A percentile compares a stretch with the other conserved stretches of the same genome.
phyloP scores from a whole-genome alignment of 768 basidiomycete species.

The Termitomyces sp. region DNA sequence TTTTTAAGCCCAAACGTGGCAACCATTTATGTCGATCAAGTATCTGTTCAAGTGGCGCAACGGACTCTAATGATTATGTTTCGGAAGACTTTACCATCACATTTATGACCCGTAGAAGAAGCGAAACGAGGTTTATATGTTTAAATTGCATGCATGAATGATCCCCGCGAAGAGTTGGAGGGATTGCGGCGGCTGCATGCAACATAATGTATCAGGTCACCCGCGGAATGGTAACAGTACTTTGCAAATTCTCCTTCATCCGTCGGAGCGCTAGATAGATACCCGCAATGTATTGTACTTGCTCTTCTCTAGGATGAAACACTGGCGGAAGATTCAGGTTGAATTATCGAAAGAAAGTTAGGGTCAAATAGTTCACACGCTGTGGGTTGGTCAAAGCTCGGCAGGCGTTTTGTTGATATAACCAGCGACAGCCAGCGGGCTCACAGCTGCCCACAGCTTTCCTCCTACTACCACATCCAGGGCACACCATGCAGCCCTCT shows the following conservation, averaged over 20 bases:
- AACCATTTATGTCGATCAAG: no score
- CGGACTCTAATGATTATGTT: neutral
- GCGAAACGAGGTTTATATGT: neutral
- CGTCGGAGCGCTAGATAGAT: neutral
- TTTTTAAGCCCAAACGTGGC: neutral
- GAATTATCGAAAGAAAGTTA: neutral
- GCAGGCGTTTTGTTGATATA: slow-evolving; percentile 4
- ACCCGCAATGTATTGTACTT: neutral
- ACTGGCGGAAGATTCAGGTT: neutral
- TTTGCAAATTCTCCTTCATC: neutral
- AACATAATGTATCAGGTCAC: neutral
- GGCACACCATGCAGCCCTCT: slow-evolving; percentile 15
- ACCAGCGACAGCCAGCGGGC: slow-evolving; percentile 2
- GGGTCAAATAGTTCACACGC: slow-evolving; percentile 8
- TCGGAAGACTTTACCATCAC: neutral
- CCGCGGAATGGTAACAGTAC: neutral
- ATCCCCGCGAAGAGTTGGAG: neutral
- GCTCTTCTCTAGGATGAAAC: neutral
- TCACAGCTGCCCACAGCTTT: neutral
- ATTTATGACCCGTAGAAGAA: no score
- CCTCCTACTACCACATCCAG: neutral
- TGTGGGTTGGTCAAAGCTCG: neutral
- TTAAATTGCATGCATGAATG: neutral
- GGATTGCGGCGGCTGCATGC: neutral
- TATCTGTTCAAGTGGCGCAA: neutral